These are phyloP conservation scores for Trichoderma guizhouense DNA, from an alignment of 2,329 filamentous ascomycete species.

Conservation along the genomic window DNA sequence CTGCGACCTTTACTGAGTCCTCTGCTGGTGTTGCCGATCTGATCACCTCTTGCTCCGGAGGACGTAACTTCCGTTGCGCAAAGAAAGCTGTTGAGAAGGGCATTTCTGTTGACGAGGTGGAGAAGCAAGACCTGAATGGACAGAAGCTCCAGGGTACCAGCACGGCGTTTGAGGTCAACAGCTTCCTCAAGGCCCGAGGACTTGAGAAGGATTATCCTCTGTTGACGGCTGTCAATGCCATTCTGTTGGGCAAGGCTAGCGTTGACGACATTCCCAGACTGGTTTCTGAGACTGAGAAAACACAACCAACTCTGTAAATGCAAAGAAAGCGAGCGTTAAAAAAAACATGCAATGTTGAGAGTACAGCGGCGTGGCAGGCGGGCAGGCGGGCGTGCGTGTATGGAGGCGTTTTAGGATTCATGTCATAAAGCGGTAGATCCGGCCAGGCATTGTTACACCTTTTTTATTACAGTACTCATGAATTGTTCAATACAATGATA, in stretches of 20 bases:
- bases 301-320: background rate
- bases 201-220: conserved; percentile 83
- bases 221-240: conserved; percentile 82
- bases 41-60: conserved; percentile 89
- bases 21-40: conserved; percentile 92
- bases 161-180: conserved; percentile 88
- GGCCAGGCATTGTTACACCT: background rate
- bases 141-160: conserved; percentile 95
- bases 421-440: conserved; percentile 15
- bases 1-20: conserved; percentile 92
- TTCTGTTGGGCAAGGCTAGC: conserved; percentile 71
- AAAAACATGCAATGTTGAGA: background rate
- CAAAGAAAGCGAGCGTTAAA: background rate
- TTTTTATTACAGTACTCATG: background rate
- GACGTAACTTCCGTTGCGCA: conserved; percentile 91
- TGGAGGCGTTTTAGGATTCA: conserved; percentile 12
- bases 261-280: conserved; percentile 78
- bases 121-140: conserved; percentile 85
- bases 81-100: conserved; percentile 80
- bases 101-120: conserved; percentile 79
- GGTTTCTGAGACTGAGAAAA: conserved; percentile 37
- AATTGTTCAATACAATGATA: background rate
- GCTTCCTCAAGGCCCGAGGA: conserved; percentile 75
- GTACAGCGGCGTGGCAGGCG: background rate
- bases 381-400: background rate